Conservation (phyloP, 768 basidiomycete species). For the Rhizopogon rudus region DNA sequence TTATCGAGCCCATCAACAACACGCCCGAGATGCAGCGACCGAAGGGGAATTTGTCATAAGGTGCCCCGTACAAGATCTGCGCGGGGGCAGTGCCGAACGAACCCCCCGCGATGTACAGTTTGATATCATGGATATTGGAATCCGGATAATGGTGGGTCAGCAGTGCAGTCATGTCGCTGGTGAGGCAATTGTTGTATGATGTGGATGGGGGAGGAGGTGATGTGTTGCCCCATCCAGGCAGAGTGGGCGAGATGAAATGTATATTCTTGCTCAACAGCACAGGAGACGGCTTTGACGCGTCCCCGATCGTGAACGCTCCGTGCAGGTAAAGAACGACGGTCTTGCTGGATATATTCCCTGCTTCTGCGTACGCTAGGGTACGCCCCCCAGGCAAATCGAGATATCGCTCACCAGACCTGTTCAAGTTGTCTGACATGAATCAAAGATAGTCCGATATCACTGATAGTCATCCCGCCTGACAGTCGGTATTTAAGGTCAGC, state of each 20-base stretch:
- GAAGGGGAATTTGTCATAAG: constrained; percentile 47
- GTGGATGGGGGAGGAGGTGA: constrained; percentile 32
- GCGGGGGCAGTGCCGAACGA: constrained; percentile 52
- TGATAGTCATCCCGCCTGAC: no score
- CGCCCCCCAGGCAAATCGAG: constrained; percentile 27
- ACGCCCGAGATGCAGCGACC: constrained; percentile 42
- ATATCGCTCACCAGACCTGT: constrained; percentile 2
- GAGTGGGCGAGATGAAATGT: constrained; percentile 46
- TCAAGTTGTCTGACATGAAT: neutral
- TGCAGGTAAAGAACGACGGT: constrained; percentile 51
- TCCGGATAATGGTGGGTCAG: constrained; percentile 47
- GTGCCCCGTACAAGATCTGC: constrained; percentile 51
- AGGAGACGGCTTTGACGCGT: constrained; percentile 30
- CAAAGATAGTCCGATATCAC: neutral
- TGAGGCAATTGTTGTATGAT: constrained; percentile 37
- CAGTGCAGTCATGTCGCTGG: constrained; percentile 40
- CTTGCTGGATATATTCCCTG: constrained; percentile 44
- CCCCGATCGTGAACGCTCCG: constrained; percentile 48
- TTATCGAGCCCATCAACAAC: constrained; percentile 40
- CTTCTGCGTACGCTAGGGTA: constrained; percentile 24
- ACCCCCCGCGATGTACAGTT: constrained; percentile 46
- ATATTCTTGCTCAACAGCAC: constrained; percentile 34
- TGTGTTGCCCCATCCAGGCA: constrained; percentile 56
- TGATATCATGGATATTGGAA: constrained; percentile 25
- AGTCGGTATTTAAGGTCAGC: neutral